Evolutionary conservation across 75 land plant genomes (phyloP), one percentile per base, ranked within the genome.

Genomic region (Azolla pinnata): DNA sequence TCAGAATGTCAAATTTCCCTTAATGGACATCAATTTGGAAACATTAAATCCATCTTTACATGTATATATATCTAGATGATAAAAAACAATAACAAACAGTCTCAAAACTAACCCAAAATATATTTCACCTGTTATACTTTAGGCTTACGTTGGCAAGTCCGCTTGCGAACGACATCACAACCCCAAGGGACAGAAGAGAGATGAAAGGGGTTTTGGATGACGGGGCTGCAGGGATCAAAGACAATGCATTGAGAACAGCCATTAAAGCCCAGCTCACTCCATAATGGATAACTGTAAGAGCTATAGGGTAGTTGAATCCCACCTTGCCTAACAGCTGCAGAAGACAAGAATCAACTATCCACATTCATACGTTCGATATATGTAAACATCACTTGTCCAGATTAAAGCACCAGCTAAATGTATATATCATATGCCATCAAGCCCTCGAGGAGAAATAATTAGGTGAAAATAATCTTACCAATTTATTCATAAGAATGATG

Each of bases 101-200:
- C 7, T 38, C 42, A 38, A 38, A 38, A 38, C 42, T 7, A 14
- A 38, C 42, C 54, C 29, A 60, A 5, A 33, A 23, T 9, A 54
- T 31, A 23, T 46, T 61, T 70, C 44, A 89, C 96, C 96, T 89
- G 64, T 89, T 89, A 71, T 78, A 71, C 54, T 89, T 80, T 29
- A 89, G 71, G 75, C 96, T 89, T 23, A 82, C 70, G 67, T 89
- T 89, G 29, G 96, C 90, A 73, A 89, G 84, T 24, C 96, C 96
- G 51, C 73, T 89, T 30, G 96, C 80, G 20, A 89, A 55, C 46
- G 84, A 72, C 86, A 86, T 89, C 32, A 89, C 86, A 24, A 76
- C 47, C 9, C 96, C 90, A 52, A 89, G 79, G 26, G 77, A 62
- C 57, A 83, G 51, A 23, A 89, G 60, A 42, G 83, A 73, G 32